These are phyloP conservation scores for Rosa lucieae DNA, from an alignment of 306 rosid species.

Conservation along the genomic window DNA sequence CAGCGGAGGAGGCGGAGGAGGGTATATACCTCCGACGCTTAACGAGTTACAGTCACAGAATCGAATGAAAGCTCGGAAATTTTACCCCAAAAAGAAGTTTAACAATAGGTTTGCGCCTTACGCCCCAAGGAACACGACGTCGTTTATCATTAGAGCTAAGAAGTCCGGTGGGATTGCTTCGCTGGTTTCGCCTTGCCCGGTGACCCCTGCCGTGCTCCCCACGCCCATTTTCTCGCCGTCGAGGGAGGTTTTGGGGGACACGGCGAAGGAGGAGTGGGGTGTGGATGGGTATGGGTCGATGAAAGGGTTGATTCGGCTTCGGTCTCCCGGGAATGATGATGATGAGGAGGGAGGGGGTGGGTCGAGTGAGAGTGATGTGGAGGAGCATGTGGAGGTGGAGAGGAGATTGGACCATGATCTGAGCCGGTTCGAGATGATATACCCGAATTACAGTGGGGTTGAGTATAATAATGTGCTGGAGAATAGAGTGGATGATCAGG, in stretches of 20 bases:
- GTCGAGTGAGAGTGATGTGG: conserved; percentile 85
- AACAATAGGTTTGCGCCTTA: conserved; percentile 71
- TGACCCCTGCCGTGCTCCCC: conserved; percentile 85
- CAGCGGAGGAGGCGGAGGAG: conserved; percentile 3
- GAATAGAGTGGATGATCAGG: conserved; percentile 95
- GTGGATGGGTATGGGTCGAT: conserved; percentile 82
- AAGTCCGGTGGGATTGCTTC: conserved; percentile 69
- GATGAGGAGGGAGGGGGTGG: conserved; percentile 53
- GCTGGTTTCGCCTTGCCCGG: conserved; percentile 81
- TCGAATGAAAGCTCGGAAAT: conserved; percentile 55
- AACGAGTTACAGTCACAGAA: conserved; percentile 85
- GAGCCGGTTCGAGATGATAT: conserved; percentile 91
- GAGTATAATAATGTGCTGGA: conserved; percentile 75
- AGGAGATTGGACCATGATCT: conserved; percentile 89
- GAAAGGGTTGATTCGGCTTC: conserved; percentile 76
- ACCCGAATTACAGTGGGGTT: conserved; percentile 68
- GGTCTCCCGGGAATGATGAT: conserved; percentile 44
- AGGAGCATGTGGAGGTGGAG: conserved; percentile 92
- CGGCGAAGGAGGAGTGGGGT: conserved; percentile 84
- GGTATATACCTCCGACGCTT: conserved; percentile 71
- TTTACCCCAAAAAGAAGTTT: conserved; percentile 53
- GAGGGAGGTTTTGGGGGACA: conserved; percentile 57
- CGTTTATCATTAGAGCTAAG: conserved; percentile 69
- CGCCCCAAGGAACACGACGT: conserved; percentile 79
- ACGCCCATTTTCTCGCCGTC: conserved; percentile 67